Conservation (phyloP, 331 rosid genomes). For the Quercus lobata region DNA sequence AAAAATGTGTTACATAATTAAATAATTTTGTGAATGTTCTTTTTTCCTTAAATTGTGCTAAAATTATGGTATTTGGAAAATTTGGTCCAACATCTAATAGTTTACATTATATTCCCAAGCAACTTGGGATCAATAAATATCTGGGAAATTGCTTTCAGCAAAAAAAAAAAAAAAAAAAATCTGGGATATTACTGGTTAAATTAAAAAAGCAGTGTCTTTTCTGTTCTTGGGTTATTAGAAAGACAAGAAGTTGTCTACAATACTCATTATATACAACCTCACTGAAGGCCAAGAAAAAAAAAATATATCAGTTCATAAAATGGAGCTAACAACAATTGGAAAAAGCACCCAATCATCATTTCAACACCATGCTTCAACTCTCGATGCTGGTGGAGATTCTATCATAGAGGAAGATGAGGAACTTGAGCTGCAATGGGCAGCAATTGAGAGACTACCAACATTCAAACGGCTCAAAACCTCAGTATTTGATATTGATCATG, state of each 20-base stretch:
- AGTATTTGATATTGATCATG: constrained; percentile 42
- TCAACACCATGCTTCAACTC: too few relatives aligned
- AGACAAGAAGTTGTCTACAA: background rate
- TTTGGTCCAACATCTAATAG: too few relatives aligned
- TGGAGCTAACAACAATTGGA: constrained; percentile 26
- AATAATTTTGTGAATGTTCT: too few relatives aligned
- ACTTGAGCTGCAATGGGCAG: constrained; percentile 49
- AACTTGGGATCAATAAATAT: too few relatives aligned
- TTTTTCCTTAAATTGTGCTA: too few relatives aligned
- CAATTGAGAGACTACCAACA: constrained; percentile 46
- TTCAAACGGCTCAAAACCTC: constrained; percentile 45
- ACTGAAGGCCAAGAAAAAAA: background rate
- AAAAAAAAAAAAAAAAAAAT: too few relatives aligned
- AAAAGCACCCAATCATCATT: background rate
- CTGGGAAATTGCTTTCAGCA: too few relatives aligned
- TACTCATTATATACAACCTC: background rate
- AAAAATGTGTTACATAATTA: too few relatives aligned
- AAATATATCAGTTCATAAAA: background rate
- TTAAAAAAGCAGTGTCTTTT: too few relatives aligned
- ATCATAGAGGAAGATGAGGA: constrained; percentile 49
- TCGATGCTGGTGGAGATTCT: constrained; percentile 21
- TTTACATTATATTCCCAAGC: too few relatives aligned
- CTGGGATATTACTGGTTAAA: too few relatives aligned
- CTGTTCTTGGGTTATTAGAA: background rate
- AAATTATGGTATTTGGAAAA: too few relatives aligned